Evolutionary conservation across 1,284 basidiomycete species (phyloP).

Genomic region (Marasmius oreades): DNA sequence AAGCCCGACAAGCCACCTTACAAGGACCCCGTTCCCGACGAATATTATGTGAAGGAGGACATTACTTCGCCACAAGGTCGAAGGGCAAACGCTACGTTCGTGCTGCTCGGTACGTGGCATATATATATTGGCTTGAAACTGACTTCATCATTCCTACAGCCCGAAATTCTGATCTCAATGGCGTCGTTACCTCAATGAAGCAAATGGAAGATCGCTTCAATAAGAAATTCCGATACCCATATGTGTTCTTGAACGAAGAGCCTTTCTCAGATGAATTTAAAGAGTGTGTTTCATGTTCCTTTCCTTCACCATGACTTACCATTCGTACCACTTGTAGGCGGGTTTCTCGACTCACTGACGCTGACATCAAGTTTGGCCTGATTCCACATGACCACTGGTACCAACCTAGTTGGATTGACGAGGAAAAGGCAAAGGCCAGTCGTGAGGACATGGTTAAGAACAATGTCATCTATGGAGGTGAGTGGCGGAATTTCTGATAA

Average conservation of each 20-base stretch:
- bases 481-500: slow-evolving; percentile 13
- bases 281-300: slow-evolving; percentile 22
- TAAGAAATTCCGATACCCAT: slow-evolving; percentile 81
- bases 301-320: slow-evolving; percentile 8
- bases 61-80: slow-evolving; percentile 34
- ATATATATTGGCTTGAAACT: not conserved
- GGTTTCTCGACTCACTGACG: slow-evolving; percentile 61
- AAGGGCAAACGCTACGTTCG: slow-evolving; percentile 83
- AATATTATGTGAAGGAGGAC: slow-evolving; percentile 49
- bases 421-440: slow-evolving; percentile 56
- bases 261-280: slow-evolving; percentile 72
- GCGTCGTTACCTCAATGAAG: slow-evolving; percentile 70
- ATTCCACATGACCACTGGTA: slow-evolving; percentile 83
- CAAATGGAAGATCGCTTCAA: slow-evolving; percentile 85
- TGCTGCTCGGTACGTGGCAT: slow-evolving; percentile 56
- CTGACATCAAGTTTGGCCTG: slow-evolving; percentile 75
- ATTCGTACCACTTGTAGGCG: slow-evolving; percentile 39
- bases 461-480: slow-evolving; percentile 75
- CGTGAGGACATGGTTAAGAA: slow-evolving; percentile 65
- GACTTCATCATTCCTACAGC: slow-evolving; percentile 32
- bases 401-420: slow-evolving; percentile 75
- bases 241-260: slow-evolving; percentile 84
- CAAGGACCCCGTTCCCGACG: slow-evolving; percentile 48
- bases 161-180: slow-evolving; percentile 76
- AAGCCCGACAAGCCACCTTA: slow-evolving; percentile 45